Evolutionary conservation across 352 stramenopile genomes (phyloP).

Genomic region (Globisporangium megalacanthum): DNA sequence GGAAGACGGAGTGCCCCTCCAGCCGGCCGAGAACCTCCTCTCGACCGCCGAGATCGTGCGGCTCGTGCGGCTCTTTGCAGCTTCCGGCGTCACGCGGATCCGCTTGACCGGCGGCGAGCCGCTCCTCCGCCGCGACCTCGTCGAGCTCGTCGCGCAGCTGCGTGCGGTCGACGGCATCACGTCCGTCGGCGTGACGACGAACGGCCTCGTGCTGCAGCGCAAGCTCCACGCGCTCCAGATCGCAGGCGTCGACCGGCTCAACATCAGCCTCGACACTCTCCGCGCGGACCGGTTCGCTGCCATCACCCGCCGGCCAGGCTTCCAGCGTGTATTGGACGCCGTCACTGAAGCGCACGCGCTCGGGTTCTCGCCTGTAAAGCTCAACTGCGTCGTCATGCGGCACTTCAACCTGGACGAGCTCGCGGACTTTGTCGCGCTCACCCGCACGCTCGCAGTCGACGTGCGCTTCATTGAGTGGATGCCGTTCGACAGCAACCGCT

Average conservation of each 20-base stretch:
- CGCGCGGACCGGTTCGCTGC: constrained; percentile 86
- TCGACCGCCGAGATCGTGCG: constrained; percentile 90
- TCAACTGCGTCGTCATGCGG: constrained; percentile 98
- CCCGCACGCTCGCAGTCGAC: constrained; percentile 79
- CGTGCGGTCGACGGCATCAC: constrained; percentile 62
- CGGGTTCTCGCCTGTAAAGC: constrained; percentile 83
- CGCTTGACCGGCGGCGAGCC: constrained; percentile 95
- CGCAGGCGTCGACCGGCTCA: constrained; percentile 87
- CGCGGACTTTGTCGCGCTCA: constrained; percentile 93
- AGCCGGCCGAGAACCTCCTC: constrained; percentile 74
- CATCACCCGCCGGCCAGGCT: constrained; percentile 91
- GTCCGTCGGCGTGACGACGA: constrained; percentile 94
- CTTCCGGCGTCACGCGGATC: constrained; percentile 89
- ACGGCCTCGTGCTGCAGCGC: constrained; percentile 90
- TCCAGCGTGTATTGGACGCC: constrained; percentile 76
- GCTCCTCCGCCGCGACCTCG: constrained; percentile 50
- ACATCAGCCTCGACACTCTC: constrained; percentile 97
- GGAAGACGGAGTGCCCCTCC: constrained; percentile 87
- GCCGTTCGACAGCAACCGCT: constrained; percentile 98
- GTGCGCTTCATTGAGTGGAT: constrained; percentile 99
- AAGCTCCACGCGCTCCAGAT: constrained; percentile 77
- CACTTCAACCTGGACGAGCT: constrained; percentile 95
- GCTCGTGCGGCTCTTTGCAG: constrained; percentile 86
- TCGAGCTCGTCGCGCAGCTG: constrained; percentile 45
- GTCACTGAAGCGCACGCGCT: constrained; percentile 68